Base-by-base conservation (phyloP, 768 basidiomycete species). In the Rhizopogon vesiculosus region DNA sequence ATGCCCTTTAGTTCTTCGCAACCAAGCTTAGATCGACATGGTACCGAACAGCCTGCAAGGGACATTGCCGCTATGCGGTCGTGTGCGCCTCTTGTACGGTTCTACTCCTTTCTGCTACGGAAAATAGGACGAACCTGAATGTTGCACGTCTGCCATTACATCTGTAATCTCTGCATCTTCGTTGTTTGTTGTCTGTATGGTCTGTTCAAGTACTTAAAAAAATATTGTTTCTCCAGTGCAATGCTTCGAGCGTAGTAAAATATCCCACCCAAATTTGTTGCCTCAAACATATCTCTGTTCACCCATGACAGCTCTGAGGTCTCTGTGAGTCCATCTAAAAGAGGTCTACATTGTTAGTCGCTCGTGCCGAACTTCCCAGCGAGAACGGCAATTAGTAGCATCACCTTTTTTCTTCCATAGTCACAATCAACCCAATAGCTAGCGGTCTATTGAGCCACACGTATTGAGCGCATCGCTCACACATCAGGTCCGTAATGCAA, bases 1-100 rank as follows among this genome's bases (percentile, higher is more conserved):
- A 81, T 72, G 13, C 72, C 72, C 51, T 46, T 69, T 54, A 91
- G 89, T 91, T 64, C 76, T 91, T 58, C 87, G 89, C 61, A 87
- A 89, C 66, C 85, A 87, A 69, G 82, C 85, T 61, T 87, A 70
- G 73, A 43, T 66, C 60, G 43, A n/a, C 5, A 16, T 59, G 45
- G 15, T 3, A 16, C 15, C 35, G 13, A 35, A 48, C 33, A 13
- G 4, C 19, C 46, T 48, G 15, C 48, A 22, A 22, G 19, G 31
- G 18, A 15, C 48, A 22, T 38, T 9, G 12, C 18, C 19, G 16
- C 9, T 16, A 8, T 22, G 18, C 19, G 31, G 46, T 18, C 45
- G 13, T 18, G 18, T 33, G 35, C 33, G 2, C 35, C 15, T 22
- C 19, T 38, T 49, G 22, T 49, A 33, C 35, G 35, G 19, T 16